These are phyloP conservation scores for Rhodotorula kratochvilovae DNA, from an alignment of 768 basidiomycete species.

Conservation along the genomic window DNA sequence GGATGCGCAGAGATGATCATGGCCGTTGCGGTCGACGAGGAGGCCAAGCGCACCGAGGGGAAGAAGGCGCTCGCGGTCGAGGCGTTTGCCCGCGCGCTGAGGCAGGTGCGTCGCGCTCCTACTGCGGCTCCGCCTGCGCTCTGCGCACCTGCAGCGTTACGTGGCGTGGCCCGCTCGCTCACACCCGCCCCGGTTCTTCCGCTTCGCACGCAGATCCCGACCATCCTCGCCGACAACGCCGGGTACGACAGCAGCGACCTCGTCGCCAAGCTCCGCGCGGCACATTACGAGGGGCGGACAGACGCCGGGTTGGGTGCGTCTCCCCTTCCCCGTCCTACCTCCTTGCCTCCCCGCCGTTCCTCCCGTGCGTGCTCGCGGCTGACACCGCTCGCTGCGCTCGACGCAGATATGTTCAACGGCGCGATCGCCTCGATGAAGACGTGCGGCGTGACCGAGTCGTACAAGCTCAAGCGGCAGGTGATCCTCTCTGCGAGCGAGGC, in stretches of 20 bases:
- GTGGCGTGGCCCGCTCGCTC: too few species aligned
- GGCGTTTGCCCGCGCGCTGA: slow-evolving; percentile 77
- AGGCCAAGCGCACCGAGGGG: slow-evolving; percentile 72
- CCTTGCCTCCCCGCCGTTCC: not conserved
- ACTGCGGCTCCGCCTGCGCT: too few species aligned
- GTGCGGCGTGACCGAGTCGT: slow-evolving; percentile 90
- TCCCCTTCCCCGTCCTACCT: not conserved
- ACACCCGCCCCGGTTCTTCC: too few species aligned
- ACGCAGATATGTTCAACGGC: slow-evolving; percentile 82
- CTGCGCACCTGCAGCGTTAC: too few species aligned
- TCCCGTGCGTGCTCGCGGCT: not conserved
- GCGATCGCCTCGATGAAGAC: slow-evolving; percentile 78
- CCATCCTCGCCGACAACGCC: slow-evolving; percentile 93
- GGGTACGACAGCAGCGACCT: slow-evolving; percentile 97
- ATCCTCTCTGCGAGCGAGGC: slow-evolving; percentile 92
- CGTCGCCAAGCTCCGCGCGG: slow-evolving; percentile 79
- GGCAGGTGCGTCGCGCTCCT: slow-evolving; percentile 57
- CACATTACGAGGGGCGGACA: slow-evolving; percentile 80
- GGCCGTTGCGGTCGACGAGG: slow-evolving; percentile 89
- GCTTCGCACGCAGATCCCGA: slow-evolving; percentile 66
- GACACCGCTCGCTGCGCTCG: too few species aligned
- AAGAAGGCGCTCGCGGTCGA: slow-evolving; percentile 96
- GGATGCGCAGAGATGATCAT: slow-evolving; percentile 98
- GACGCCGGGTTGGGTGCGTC: slow-evolving; percentile 82
- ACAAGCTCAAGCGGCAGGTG: slow-evolving; percentile 93